Evolutionary conservation across 1,284 basidiomycete species (phyloP).

Genomic region (Dichomitus squalens): DNA sequence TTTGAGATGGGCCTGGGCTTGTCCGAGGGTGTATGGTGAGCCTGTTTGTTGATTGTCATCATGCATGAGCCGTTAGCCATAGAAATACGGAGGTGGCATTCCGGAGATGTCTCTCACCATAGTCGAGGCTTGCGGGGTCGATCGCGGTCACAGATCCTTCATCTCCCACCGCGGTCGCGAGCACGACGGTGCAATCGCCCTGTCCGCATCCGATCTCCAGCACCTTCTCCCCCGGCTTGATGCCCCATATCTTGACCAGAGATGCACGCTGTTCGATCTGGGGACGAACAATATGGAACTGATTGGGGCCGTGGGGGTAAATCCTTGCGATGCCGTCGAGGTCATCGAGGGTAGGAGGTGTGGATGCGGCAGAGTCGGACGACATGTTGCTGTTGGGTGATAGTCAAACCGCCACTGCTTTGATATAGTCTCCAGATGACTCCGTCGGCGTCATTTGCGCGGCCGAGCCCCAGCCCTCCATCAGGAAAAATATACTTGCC

Average conservation of each 20-base stretch:
- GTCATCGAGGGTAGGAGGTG: constrained; percentile 5
- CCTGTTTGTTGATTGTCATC: constrained; percentile 30
- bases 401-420: not conserved
- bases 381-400: constrained; percentile 9
- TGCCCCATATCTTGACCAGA: constrained; percentile 36
- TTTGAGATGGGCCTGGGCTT: constrained; percentile 41
- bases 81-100: not conserved
- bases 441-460: not conserved
- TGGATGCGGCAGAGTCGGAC: not conserved
- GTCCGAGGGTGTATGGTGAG: constrained; percentile 40
- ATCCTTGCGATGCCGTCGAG: constrained; percentile 22
- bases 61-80: not conserved
- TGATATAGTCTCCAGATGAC: not conserved
- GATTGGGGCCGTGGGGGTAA: constrained; percentile 17
- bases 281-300: constrained; percentile 20
- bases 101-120: constrained; percentile 32
- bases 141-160: constrained; percentile 42
- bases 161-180: constrained; percentile 41
- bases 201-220: constrained; percentile 49
- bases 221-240: constrained; percentile 34
- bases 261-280: constrained; percentile 41
- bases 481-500: too few relatives aligned
- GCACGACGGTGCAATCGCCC: constrained; percentile 43
- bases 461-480: too few relatives aligned
- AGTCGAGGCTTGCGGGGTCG: constrained; percentile 42